Evolutionary conservation across 768 basidiomycete species (phyloP).

Genomic region (Phaffia australis): DNA sequence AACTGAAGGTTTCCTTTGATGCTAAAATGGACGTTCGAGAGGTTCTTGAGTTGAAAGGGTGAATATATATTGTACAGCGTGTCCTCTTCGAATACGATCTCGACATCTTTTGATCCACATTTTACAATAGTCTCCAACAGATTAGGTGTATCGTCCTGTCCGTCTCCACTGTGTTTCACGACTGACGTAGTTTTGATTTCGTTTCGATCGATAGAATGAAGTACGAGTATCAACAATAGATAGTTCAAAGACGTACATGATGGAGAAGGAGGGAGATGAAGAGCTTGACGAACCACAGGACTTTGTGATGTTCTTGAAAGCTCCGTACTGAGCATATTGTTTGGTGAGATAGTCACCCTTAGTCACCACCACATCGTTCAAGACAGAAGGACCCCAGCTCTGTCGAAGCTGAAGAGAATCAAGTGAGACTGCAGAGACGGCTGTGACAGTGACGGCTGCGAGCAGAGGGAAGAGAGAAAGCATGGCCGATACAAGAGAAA

Average conservation of each 20-base stretch:
- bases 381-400: too few species aligned
- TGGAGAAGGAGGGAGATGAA: too few species aligned
- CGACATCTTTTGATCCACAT: not conserved
- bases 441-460: not conserved
- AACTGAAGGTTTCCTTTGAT: conserved; percentile 7
- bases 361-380: not conserved
- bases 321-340: conserved; percentile 2
- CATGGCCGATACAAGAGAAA: too few species aligned
- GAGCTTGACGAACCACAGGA: too few species aligned
- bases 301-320: too few species aligned
- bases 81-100: not conserved
- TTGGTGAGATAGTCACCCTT: conserved; percentile 3
- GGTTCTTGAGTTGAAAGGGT: conserved; percentile 6
- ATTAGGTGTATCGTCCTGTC: conserved; percentile 5
- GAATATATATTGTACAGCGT: conserved; percentile 5
- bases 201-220: too few species aligned
- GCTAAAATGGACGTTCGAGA: not conserved
- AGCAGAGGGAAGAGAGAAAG: too few species aligned
- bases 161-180: conserved; percentile 2
- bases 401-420: not conserved
- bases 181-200: not conserved
- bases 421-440: not conserved
- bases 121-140: not conserved
- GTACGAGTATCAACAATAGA: too few species aligned
- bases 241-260: too few species aligned